These are phyloP conservation scores for Colletotrichum salicis DNA, from an alignment of 2,329 filamentous ascomycete species.

Conservation along the genomic window DNA sequence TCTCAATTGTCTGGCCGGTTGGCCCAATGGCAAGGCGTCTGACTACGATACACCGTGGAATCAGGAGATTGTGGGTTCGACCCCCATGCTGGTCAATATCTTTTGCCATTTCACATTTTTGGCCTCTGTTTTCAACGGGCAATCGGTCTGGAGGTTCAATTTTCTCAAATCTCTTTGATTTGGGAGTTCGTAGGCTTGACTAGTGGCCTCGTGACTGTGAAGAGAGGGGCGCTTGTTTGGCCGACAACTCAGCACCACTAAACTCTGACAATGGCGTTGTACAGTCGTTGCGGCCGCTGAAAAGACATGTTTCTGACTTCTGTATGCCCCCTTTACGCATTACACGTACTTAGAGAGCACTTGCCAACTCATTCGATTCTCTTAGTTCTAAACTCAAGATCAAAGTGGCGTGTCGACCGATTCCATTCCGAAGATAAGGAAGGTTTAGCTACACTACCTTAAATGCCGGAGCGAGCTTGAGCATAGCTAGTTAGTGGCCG, in stretches of 20 bases:
- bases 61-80: constrained; percentile 37
- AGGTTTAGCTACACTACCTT: background rate
- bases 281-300: background rate
- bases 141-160: background rate
- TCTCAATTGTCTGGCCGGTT: constrained; percentile 37
- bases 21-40: constrained; percentile 56
- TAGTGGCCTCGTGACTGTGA: background rate
- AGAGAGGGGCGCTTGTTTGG: background rate
- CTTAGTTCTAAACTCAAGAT: background rate
- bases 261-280: background rate
- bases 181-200: background rate
- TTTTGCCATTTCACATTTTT: background rate
- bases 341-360: too few relatives aligned
- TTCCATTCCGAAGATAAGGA: too few relatives aligned
- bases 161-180: background rate
- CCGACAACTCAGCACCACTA: background rate
- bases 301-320: background rate
- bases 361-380: too few relatives aligned
- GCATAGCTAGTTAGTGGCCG: background rate
- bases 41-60: constrained; percentile 47
- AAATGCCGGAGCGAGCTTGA: background rate
- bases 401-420: background rate
- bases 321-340: too few relatives aligned
- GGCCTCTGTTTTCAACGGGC: too few relatives aligned
- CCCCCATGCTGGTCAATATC: constrained; percentile 33